Conservation (phyloP, 1,139 yeast genomes). For the Debaryomyces subglobosus region DNA sequence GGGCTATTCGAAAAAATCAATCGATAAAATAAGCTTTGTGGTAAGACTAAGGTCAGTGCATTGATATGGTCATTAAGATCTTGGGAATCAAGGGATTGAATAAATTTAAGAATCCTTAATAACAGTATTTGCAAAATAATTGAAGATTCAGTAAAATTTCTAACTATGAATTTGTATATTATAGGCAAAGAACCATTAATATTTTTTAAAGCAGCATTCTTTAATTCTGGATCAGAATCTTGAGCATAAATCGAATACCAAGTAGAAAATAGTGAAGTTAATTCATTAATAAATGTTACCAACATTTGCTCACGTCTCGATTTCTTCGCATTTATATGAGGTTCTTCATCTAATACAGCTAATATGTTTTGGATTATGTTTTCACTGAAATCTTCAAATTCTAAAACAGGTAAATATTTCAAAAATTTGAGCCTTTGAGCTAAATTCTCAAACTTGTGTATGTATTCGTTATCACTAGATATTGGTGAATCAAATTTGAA, state of each 20-base stretch:
- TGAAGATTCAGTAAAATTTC: slow-evolving; percentile 1
- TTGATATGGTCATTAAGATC: slow-evolving; percentile 16
- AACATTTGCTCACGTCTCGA: slow-evolving; percentile 1
- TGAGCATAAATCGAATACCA: slow-evolving; percentile 6
- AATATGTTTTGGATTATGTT: slow-evolving; percentile 5
- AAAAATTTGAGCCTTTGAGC: slow-evolving; percentile 15
- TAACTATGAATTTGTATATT: slow-evolving; percentile 12
- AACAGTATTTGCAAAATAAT: slow-evolving; percentile 11
- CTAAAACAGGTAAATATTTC: slow-evolving; percentile 11
- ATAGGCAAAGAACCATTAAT: slow-evolving; percentile 13
- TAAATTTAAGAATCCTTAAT: slow-evolving; percentile 14
- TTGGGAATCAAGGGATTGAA: slow-evolving; percentile 14
- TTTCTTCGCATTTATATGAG: slow-evolving; percentile 2
- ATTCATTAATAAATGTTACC: slow-evolving; percentile 1
- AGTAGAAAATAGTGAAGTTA: slow-evolving; percentile 5
- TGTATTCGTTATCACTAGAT: neutral
- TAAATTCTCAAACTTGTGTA: slow-evolving; percentile 10
- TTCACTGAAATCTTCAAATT: slow-evolving; percentile 4
- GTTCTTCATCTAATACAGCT: neutral
- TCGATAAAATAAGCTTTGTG: slow-evolving; percentile 41
- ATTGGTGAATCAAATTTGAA: slow-evolving; percentile 13
- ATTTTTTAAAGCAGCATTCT: slow-evolving; percentile 6
- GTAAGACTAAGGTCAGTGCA: slow-evolving; percentile 29
- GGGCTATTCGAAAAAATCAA: slow-evolving; percentile 45
- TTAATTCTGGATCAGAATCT: neutral